These are phyloP conservation scores for Pelargonium myrrhifolium DNA, from an alignment of 441 rosid genomes.

Conservation along the genomic window DNA sequence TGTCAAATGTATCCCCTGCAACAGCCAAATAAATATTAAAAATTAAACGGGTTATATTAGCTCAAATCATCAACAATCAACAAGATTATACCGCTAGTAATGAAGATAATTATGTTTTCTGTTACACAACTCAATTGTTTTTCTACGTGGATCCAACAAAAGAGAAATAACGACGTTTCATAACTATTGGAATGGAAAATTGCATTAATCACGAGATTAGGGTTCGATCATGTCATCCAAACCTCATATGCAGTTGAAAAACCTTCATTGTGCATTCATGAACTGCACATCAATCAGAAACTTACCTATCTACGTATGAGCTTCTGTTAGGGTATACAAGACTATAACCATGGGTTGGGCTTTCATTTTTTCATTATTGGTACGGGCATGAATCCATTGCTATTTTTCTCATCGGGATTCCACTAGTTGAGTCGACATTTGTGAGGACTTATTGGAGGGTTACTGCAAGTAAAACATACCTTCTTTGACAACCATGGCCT, in stretches of 20 bases:
- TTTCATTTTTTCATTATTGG: too few species aligned
- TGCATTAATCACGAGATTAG: not conserved
- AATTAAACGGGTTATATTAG: not conserved
- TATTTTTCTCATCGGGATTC: too few species aligned
- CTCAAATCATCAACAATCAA: too few species aligned
- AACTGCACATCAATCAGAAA: too few species aligned
- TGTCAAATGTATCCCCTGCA: constrained; percentile 27
- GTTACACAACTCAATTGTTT: not conserved
- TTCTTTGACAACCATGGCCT: constrained; percentile 41
- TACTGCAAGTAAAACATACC: constrained; percentile 32
- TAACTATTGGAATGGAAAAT: not conserved
- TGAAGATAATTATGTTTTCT: not conserved
- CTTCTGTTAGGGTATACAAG: too few species aligned
- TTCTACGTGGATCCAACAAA: not conserved
- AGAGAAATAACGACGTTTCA: not conserved
- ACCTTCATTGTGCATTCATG: not conserved
- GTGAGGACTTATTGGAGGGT: too few species aligned
- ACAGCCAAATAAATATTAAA: constrained; percentile 10
- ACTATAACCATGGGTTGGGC: too few species aligned
- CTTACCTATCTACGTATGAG: too few species aligned
- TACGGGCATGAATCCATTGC: too few species aligned
- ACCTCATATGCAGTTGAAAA: not conserved
- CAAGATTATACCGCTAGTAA: not conserved
- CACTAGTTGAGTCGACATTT: too few species aligned
- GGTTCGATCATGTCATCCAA: too few species aligned